A percentile compares a stretch with the other conserved stretches of the same genome.
Conservation (phyloP, 139 green algal genomes). For the Ettlia oleoabundans region DNA sequence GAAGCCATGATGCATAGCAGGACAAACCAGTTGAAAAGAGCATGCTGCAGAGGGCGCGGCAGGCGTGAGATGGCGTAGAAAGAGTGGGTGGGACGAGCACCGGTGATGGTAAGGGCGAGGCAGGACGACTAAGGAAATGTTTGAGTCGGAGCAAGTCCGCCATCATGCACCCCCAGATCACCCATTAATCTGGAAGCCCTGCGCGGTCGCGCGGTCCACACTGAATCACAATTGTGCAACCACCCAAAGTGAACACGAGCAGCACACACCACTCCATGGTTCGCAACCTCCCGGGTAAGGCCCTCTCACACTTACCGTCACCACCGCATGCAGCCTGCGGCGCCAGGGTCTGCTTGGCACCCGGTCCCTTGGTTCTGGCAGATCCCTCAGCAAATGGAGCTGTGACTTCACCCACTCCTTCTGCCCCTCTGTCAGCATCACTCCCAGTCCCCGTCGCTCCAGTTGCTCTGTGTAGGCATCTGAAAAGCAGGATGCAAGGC, state of each 20-base stretch:
- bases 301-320: not conserved
- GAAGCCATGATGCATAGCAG: not conserved
- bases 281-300: no score
- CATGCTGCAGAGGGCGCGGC: not conserved
- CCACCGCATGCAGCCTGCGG: not conserved
- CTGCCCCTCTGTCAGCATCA: constrained; percentile 7
- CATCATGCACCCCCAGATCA: no score
- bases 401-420: not conserved
- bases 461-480: not conserved
- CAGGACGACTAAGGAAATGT: no score
- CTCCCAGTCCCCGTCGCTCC: not conserved
- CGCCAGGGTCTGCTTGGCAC: not conserved
- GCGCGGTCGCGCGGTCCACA: no score
- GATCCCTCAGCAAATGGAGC: not conserved
- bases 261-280: no score
- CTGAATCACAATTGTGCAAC: no score
- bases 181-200: no score
- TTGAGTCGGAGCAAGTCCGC: no score
- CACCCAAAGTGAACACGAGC: no score
- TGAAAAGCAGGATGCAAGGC: not conserved
- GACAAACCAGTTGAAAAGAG: not conserved
- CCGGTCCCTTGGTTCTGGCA: not conserved
- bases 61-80: not conserved
- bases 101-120: no score
- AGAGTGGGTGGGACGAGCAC: no score